Conservation (phyloP, 2,329 filamentous ascomycete genomes). For the Microdochium paspali region DNA sequence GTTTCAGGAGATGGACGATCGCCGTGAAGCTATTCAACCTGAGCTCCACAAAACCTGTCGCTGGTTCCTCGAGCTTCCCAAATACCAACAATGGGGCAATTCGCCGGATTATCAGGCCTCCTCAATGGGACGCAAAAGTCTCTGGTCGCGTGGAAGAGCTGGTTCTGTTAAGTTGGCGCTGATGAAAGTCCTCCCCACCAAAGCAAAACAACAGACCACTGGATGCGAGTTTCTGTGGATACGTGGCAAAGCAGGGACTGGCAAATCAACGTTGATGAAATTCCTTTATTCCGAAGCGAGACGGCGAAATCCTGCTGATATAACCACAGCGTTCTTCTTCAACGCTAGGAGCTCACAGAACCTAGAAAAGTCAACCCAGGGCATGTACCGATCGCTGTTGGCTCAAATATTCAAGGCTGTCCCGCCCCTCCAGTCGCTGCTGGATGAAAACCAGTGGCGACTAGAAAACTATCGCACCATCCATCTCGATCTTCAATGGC, state of each 20-base stretch:
- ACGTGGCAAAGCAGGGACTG: constrained; percentile 3
- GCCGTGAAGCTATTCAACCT: neutral
- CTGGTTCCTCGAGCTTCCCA: constrained; percentile 2
- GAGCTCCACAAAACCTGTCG: neutral
- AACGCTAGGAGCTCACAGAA: constrained; percentile 31
- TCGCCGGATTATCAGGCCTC: too few species aligned
- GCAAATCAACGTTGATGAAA: constrained; percentile 5
- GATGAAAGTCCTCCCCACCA: too few species aligned
- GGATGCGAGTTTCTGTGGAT: constrained; percentile 1
- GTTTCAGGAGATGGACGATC: neutral
- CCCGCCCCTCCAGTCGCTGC: constrained; percentile 18
- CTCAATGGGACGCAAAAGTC: too few species aligned
- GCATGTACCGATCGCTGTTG: constrained; percentile 41
- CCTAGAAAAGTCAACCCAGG: constrained; percentile 32
- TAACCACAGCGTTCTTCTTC: constrained; percentile 36
- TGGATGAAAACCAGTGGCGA: too few species aligned
- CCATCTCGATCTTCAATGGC: too few species aligned
- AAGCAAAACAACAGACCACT: too few species aligned
- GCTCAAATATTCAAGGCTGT: constrained; percentile 29
- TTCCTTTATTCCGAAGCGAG: neutral
- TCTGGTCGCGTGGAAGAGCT: too few species aligned
- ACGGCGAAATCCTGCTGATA: neutral
- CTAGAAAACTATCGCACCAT: too few species aligned
- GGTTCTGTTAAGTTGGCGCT: too few species aligned
- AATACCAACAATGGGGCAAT: neutral